These are phyloP conservation scores for Globisporangium barbulae DNA, from an alignment of 352 stramenopile genomes.

Conservation along the genomic window DNA sequence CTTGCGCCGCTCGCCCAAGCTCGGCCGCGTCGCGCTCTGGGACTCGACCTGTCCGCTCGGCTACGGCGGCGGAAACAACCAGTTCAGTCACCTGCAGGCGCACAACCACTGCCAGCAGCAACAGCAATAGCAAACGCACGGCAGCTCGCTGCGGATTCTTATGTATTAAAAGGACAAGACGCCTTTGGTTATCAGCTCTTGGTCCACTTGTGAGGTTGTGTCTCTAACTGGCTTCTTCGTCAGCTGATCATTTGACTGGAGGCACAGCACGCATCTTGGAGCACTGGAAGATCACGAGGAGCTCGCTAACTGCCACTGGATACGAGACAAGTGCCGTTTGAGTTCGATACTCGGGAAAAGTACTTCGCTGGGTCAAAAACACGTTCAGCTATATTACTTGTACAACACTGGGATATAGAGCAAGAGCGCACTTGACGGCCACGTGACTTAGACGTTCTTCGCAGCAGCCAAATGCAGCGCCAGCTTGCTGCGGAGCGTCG, in stretches of 20 bases:
- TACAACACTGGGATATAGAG: not conserved
- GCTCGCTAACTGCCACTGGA: too few species aligned
- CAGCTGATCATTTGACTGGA: too few species aligned
- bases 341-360: too few species aligned
- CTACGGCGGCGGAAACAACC: slow-evolving; percentile 11
- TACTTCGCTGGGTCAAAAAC: not conserved
- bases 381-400: not conserved
- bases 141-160: not conserved
- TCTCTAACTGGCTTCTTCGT: too few species aligned
- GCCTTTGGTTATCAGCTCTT: too few species aligned
- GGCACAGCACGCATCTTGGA: too few species aligned
- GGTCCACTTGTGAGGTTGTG: too few species aligned
- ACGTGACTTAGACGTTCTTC: slow-evolving; percentile 30
- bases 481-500: slow-evolving; percentile 41
- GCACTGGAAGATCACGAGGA: too few species aligned
- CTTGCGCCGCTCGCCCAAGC: slow-evolving; percentile 24
- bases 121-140: not conserved
- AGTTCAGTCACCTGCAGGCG: slow-evolving; percentile 30
- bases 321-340: too few species aligned
- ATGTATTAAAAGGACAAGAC: not conserved
- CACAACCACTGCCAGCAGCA: slow-evolving; percentile 23
- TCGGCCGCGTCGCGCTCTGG: slow-evolving; percentile 43
- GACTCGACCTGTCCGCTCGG: slow-evolving; percentile 6
- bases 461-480: slow-evolving; percentile 36
- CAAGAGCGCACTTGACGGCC: not conserved